Evolutionary conservation across 495 filamentous ascomycete species (phyloP).

Genomic region (Talaromyces nanjingensis): DNA sequence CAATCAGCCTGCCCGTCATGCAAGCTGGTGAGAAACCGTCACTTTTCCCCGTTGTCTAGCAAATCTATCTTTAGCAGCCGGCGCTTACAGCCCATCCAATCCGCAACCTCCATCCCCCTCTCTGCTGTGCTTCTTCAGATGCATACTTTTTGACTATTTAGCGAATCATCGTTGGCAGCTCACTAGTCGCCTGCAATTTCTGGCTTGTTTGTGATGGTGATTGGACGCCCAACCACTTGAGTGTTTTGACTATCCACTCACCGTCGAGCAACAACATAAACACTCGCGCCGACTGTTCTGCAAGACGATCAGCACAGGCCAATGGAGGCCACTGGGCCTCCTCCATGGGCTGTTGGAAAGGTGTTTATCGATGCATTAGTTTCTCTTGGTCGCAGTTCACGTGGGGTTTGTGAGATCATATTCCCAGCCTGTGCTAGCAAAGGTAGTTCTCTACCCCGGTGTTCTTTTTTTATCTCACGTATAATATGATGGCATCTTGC

Average conservation of each 20-base stretch:
- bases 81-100: constrained; percentile 5
- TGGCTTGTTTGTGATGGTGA: background rate
- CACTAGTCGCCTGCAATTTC: background rate
- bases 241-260: background rate
- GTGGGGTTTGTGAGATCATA: background rate
- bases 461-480: constrained; percentile 7
- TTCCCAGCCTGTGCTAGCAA: background rate
- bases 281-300: background rate
- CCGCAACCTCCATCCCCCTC: background rate
- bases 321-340: background rate
- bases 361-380: constrained; percentile 2
- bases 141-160: background rate
- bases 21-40: background rate
- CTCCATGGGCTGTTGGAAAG: background rate
- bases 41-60: background rate
- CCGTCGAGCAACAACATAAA: background rate
- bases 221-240: background rate
- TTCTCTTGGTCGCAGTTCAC: background rate
- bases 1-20: background rate
- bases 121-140: background rate
- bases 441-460: background rate
- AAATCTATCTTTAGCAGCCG: constrained; percentile 4
- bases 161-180: background rate
- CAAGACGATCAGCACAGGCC: constrained; percentile 3
- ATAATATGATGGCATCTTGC: constrained; percentile 23